Evolutionary conservation across 768 basidiomycete genomes (phyloP).

Genomic region (Leucosporidium scottii): DNA sequence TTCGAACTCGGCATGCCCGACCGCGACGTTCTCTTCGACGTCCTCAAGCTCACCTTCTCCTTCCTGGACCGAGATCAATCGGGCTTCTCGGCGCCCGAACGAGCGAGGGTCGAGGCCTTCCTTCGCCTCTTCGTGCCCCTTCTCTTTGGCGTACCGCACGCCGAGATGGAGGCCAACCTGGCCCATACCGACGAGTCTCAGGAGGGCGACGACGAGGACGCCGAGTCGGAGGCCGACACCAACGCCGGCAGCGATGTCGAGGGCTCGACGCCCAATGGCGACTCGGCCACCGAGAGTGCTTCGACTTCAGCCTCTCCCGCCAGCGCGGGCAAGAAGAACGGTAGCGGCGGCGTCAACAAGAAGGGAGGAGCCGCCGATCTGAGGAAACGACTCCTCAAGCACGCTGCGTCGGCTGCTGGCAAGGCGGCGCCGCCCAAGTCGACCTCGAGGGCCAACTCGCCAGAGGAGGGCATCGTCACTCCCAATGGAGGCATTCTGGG

Average conservation of each 20-base stretch:
- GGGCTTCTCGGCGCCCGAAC: conserved; percentile 59
- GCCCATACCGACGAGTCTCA: conserved; percentile 35
- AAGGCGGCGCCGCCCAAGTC: conserved; percentile 46
- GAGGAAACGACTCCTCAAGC: conserved; percentile 70
- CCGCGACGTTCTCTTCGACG: conserved; percentile 70
- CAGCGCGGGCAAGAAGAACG: conserved; percentile 22
- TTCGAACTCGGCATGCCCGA: conserved; percentile 55
- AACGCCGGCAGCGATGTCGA: conserved; percentile 39
- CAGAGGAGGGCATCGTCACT: conserved; percentile 14
- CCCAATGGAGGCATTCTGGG: conserved; percentile 5
- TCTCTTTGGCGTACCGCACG: conserved; percentile 54
- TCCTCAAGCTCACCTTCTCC: conserved; percentile 75
- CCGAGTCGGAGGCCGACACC: conserved; percentile 63
- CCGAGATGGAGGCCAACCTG: conserved; percentile 47
- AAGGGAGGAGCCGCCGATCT: conserved; percentile 55
- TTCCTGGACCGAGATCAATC: conserved; percentile 78
- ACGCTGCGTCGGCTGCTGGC: conserved; percentile 49
- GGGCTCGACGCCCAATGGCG: conserved; percentile 15
- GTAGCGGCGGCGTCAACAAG: conserved; percentile 8
- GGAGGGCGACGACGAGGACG: conserved; percentile 49
- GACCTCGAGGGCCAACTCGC: conserved; percentile 41
- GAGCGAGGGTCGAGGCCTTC: conserved; percentile 77
- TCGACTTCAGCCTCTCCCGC: neutral
- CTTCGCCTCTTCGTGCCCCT: conserved; percentile 75
- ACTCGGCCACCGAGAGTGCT: neutral